phyloP scores from a whole-genome alignment of 495 filamentous ascomycete genomes.

The Penicillium subrubescens region DNA sequence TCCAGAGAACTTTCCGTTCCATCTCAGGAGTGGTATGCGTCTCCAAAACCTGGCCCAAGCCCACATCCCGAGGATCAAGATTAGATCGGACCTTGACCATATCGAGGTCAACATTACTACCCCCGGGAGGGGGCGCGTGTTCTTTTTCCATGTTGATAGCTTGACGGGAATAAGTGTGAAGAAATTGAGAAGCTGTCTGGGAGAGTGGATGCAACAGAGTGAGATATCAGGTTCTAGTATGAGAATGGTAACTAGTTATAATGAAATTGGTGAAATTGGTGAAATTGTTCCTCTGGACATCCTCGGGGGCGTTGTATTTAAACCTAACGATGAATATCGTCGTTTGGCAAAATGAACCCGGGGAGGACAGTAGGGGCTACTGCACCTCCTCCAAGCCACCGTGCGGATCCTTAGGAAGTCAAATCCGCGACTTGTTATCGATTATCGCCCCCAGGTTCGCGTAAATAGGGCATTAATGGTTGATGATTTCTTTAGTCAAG shows the following conservation, averaged over 20 bases:
- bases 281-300: not conserved
- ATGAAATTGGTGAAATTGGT: too few relatives aligned
- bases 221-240: not conserved
- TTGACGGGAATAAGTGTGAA: not conserved
- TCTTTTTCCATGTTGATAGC: constrained; percentile 18
- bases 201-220: too few relatives aligned
- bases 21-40: constrained; percentile 32
- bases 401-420: not conserved
- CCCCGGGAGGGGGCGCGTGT: not conserved
- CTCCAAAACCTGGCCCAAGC: constrained; percentile 37
- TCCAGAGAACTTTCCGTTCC: constrained; percentile 35
- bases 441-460: not conserved
- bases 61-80: constrained; percentile 34
- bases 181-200: not conserved
- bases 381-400: not conserved
- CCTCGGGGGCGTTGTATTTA: not conserved
- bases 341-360: not conserved
- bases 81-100: constrained; percentile 14
- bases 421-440: not conserved
- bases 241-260: not conserved
- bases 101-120: constrained; percentile 14
- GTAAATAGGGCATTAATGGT: not conserved
- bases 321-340: not conserved
- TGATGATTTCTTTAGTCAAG: not conserved
- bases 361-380: not conserved